phyloP scores from a whole-genome alignment of 1,284 basidiomycete genomes.

The Coriolopsis trogii region DNA sequence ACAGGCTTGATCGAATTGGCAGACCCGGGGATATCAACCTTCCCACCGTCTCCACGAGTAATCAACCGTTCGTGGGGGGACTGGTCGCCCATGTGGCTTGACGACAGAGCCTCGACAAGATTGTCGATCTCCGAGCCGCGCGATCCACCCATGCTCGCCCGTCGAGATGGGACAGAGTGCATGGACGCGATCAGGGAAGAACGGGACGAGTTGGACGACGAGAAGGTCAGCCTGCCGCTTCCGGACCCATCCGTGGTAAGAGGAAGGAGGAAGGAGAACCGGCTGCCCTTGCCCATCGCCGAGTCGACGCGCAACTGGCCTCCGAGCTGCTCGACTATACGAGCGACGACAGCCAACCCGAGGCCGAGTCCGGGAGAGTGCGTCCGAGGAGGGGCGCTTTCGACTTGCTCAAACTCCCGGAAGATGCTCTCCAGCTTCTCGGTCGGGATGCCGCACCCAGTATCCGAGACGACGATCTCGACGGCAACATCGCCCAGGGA shows the following conservation, averaged over 20 bases:
- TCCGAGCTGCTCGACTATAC: constrained; percentile 82
- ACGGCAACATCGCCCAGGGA: constrained; percentile 55
- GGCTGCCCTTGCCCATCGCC: constrained; percentile 67
- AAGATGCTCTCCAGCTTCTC: constrained; percentile 84
- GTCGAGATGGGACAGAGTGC: constrained; percentile 22
- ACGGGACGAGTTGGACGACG: constrained; percentile 8
- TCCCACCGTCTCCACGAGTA: constrained; percentile 25
- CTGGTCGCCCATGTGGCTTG: constrained; percentile 37
- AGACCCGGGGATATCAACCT: constrained; percentile 40
- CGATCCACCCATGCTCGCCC: too few relatives aligned
- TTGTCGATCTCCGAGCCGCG: constrained; percentile 55
- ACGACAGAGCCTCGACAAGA: constrained; percentile 67
- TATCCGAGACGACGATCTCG: constrained; percentile 78
- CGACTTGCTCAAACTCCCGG: constrained; percentile 86
- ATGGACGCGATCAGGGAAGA: constrained; percentile 22
- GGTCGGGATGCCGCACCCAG: constrained; percentile 76
- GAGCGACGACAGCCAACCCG: constrained; percentile 80
- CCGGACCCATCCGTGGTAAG: constrained; percentile 44
- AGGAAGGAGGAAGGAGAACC: constrained; percentile 75
- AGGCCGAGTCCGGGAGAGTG: constrained; percentile 60
- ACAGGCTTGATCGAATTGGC: constrained; percentile 43
- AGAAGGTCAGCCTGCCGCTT: constrained; percentile 5
- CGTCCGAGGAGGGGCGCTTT: constrained; percentile 49
- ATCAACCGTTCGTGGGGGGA: background rate
- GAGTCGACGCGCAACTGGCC: constrained; percentile 85